Percentiles rank a stretch among this genome's conserved stretches.
phyloP scores from a whole-genome alignment of 139 green algal species.

The Auxenochlorella pyrenoidosa region DNA sequence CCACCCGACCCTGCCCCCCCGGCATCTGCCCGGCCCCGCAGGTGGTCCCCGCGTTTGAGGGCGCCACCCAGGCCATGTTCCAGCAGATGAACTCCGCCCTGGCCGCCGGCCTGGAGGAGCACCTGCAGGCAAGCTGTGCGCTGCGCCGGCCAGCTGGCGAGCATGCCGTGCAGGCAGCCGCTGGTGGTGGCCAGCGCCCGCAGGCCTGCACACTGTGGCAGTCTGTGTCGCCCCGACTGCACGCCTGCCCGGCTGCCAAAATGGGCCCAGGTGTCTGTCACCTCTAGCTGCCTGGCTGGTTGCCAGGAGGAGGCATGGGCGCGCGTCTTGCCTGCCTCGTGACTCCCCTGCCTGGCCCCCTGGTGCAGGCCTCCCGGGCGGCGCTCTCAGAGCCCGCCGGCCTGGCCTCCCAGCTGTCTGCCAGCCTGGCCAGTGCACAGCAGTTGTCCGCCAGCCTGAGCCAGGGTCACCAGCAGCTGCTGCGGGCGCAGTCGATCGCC shows the following conservation, averaged over 20 bases:
- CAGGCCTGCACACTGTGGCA: no score
- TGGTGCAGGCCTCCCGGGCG: background rate
- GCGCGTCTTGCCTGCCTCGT: background rate
- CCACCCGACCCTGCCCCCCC: no score
- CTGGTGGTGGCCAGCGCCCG: no score
- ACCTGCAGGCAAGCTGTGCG: conserved; percentile 47
- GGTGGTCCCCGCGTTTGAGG: conserved; percentile 82
- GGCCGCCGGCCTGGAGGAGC: conserved; percentile 67
- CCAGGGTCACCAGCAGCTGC: conserved; percentile 57
- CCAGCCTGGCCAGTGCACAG: conserved; percentile 30
- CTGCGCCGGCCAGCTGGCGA: background rate
- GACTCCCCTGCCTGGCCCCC: background rate
- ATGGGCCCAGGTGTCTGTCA: no score
- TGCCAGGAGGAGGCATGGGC: no score
- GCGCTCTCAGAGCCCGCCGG: conserved; percentile 22
- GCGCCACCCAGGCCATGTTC: conserved; percentile 66
- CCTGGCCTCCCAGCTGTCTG: conserved; percentile 46
- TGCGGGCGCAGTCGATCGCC: conserved; percentile 25
- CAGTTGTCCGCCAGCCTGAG: conserved; percentile 19
- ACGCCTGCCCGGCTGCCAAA: no score
- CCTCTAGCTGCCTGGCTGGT: background rate
- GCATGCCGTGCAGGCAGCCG: no score
- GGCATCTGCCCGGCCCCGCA: background rate
- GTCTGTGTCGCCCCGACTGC: background rate
- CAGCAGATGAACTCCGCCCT: conserved; percentile 79